These are phyloP conservation scores for Pythium utonaiense DNA, from an alignment of 352 stramenopile genomes.

Conservation along the genomic window DNA sequence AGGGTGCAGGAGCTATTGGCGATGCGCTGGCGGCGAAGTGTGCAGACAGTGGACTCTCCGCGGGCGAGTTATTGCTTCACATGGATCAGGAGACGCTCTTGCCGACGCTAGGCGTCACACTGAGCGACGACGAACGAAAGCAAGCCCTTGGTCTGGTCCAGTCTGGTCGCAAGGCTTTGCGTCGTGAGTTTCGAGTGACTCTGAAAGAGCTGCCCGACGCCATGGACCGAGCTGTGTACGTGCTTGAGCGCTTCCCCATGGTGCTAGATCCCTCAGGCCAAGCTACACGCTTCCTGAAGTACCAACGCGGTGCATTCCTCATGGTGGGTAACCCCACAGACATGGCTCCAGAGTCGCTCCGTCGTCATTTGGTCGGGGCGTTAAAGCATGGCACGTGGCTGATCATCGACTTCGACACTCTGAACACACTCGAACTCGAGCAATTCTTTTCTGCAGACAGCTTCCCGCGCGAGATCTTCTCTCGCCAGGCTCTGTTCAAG, in stretches of 20 bases:
- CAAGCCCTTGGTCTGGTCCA: slow-evolving; percentile 20
- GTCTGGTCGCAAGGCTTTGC: slow-evolving; percentile 24
- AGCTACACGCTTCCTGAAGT: slow-evolving; percentile 86
- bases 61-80: slow-evolving; percentile 22
- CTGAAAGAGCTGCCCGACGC: slow-evolving; percentile 83
- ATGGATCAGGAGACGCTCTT: slow-evolving; percentile 36
- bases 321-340: slow-evolving; percentile 67
- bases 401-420: slow-evolving; percentile 71
- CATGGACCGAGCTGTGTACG: slow-evolving; percentile 84
- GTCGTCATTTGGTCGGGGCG: slow-evolving; percentile 65
- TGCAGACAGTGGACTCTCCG: slow-evolving; percentile 22
- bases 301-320: slow-evolving; percentile 85
- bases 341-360: slow-evolving; percentile 63
- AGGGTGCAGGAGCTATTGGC: slow-evolving; percentile 7
- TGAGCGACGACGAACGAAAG: slow-evolving; percentile 11
- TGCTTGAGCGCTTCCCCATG: slow-evolving; percentile 84
- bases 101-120: slow-evolving; percentile 11
- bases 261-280: slow-evolving; percentile 78
- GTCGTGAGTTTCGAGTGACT: slow-evolving; percentile 31
- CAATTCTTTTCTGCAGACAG: slow-evolving; percentile 61
- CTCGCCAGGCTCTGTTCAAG: slow-evolving; percentile 60
- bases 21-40: slow-evolving; percentile 12
- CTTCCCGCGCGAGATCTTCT: slow-evolving; percentile 75
- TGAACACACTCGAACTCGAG: slow-evolving; percentile 67
- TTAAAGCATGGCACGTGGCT: slow-evolving; percentile 71